Conservation (phyloP, 164 flowering plant species). For the Malania oleifera region DNA sequence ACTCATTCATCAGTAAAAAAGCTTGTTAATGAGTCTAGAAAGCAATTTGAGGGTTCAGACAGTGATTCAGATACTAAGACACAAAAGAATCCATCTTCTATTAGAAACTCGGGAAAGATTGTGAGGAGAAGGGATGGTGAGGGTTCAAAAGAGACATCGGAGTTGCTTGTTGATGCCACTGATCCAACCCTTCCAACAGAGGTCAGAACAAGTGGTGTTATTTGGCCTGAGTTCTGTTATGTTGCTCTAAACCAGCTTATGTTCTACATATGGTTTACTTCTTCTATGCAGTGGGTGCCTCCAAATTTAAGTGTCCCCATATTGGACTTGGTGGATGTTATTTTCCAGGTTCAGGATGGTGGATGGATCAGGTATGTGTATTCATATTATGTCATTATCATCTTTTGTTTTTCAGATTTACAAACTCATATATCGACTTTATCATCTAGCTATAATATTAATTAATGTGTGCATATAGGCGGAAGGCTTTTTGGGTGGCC, state of each 20-base stretch:
- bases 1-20: slow-evolving; percentile 24
- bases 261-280: slow-evolving; percentile 5
- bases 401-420: background rate
- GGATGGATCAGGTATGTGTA: slow-evolving; percentile 92
- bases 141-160: slow-evolving; percentile 26
- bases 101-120: slow-evolving; percentile 26
- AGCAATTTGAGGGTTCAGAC: slow-evolving; percentile 33
- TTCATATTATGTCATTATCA: background rate
- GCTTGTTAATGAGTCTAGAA: slow-evolving; percentile 30
- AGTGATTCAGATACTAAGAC: slow-evolving; percentile 34
- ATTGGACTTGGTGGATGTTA: slow-evolving; percentile 87
- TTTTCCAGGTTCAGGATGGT: slow-evolving; percentile 96
- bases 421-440: background rate
- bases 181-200: slow-evolving; percentile 74
- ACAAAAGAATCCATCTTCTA: slow-evolving; percentile 21
- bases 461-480: slow-evolving; percentile 36
- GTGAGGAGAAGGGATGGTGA: slow-evolving; percentile 24
- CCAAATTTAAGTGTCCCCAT: slow-evolving; percentile 82
- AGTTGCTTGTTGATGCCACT: slow-evolving; percentile 33
- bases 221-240: no score
- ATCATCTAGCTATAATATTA: background rate
- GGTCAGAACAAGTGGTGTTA: slow-evolving; percentile 50
- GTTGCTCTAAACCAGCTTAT: background rate
- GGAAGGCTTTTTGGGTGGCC: slow-evolving; percentile 95
- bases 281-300: slow-evolving; percentile 82